Conservation (phyloP, 768 basidiomycete species). For the Leccinum truebloodii region DNA sequence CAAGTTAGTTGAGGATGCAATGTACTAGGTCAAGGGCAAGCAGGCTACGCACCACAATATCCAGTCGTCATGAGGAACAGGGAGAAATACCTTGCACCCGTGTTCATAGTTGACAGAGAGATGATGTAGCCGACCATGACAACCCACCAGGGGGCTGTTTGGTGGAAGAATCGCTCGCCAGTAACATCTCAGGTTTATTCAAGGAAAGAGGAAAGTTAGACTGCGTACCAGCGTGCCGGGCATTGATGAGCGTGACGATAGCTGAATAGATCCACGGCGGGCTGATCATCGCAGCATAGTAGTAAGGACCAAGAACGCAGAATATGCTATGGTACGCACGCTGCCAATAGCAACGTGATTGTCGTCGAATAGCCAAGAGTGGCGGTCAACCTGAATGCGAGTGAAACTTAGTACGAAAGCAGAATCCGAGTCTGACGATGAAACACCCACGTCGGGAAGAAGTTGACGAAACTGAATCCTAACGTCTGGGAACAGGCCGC, state of each 20-base stretch:
- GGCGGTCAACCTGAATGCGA: slow-evolving; percentile 45
- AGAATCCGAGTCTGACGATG: neutral
- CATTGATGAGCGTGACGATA: slow-evolving; percentile 51
- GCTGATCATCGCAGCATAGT: slow-evolving; percentile 30
- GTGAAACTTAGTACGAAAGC: neutral
- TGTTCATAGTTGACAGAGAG: slow-evolving; percentile 51
- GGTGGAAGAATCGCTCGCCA: slow-evolving; percentile 68
- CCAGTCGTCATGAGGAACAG: slow-evolving; percentile 66
- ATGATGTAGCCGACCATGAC: slow-evolving; percentile 65
- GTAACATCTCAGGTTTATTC: slow-evolving; percentile 41
- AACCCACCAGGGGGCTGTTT: slow-evolving; percentile 57
- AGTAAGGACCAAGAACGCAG: neutral
- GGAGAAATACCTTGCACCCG: slow-evolving; percentile 57
- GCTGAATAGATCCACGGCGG: slow-evolving; percentile 64
- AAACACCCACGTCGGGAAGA: slow-evolving; percentile 50
- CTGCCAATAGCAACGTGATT: slow-evolving; percentile 55
- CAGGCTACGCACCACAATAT: slow-evolving; percentile 39
- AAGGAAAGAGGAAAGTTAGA: neutral
- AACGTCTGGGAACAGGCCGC: slow-evolving; percentile 55
- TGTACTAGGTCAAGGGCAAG: neutral
- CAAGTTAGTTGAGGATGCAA: neutral
- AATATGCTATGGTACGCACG: slow-evolving; percentile 39
- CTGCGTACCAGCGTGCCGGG: slow-evolving; percentile 52
- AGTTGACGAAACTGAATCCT: slow-evolving; percentile 61
- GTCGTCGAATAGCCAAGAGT: slow-evolving; percentile 66